Percentiles rank a stretch among this genome's conserved stretches.
Conservation (phyloP, 1,139 yeast genomes). For the Magnusiomyces ingens region DNA sequence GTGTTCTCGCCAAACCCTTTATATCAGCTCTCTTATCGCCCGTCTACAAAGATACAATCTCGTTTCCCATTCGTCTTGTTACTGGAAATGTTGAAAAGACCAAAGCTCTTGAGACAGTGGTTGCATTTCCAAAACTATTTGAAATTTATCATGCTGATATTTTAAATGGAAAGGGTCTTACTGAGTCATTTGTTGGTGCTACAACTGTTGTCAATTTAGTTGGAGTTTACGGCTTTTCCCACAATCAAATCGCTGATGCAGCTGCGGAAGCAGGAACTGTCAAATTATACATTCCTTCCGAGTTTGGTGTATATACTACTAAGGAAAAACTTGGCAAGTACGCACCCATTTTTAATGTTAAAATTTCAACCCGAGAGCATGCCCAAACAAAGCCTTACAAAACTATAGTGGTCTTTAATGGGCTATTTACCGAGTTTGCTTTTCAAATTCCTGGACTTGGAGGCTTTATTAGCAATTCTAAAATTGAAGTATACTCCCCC, state of each 20-base stretch:
- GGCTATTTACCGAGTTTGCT: constrained; percentile 39
- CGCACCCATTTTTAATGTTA: constrained; percentile 36
- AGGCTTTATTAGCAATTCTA: constrained; percentile 29
- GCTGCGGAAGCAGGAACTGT: constrained; percentile 36
- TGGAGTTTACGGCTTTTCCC: constrained; percentile 29
- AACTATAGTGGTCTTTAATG: constrained; percentile 43
- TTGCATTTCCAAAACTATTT: constrained; percentile 28
- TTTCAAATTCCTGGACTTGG: constrained; percentile 24
- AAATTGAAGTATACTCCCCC: constrained; percentile 33
- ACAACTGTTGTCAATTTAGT: constrained; percentile 48
- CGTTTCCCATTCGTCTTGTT: constrained; percentile 46
- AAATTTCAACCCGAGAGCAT: constrained; percentile 27
- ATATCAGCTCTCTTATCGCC: constrained; percentile 41
- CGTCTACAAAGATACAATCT: constrained; percentile 39
- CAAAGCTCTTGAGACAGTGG: constrained; percentile 32
- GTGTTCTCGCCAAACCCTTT: constrained; percentile 45
- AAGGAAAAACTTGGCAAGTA: constrained; percentile 23
- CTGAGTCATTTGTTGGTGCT: constrained; percentile 39
- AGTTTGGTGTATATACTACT: constrained; percentile 47
- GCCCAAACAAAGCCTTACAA: constrained; percentile 25
- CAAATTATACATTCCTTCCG: constrained; percentile 54
- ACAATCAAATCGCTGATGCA: constrained; percentile 32
- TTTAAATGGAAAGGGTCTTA: constrained; percentile 27
- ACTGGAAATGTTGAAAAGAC: constrained; percentile 41
- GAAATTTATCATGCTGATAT: constrained; percentile 22